These are phyloP conservation scores for Betula pendula DNA, from an alignment of 306 rosid species.

Conservation along the genomic window DNA sequence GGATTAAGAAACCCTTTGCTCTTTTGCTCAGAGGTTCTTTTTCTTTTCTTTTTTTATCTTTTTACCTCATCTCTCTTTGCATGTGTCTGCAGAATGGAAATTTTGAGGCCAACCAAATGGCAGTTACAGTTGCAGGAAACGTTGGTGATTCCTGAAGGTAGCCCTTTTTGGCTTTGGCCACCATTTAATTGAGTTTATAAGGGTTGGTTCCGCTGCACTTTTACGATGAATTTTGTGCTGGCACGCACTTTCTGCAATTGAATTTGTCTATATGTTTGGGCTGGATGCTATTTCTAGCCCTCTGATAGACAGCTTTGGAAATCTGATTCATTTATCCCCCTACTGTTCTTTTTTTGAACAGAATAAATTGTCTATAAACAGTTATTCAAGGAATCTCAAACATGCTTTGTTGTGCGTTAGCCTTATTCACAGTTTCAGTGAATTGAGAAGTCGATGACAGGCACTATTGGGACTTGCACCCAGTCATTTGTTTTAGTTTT, in stretches of 20 bases:
- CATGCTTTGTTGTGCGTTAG: not conserved
- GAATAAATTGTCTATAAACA: not conserved
- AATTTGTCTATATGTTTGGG: not conserved
- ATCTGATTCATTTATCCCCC: not conserved
- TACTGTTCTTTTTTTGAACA: not conserved
- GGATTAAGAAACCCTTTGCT: not conserved
- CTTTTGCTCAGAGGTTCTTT: not conserved
- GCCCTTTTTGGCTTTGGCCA: conserved; percentile 4
- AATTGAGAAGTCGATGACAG: not conserved
- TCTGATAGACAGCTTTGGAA: not conserved
- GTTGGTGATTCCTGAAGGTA: conserved; percentile 25
- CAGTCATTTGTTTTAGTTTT: too few relatives aligned
- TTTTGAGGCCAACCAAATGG: conserved; percentile 41
- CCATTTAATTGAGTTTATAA: not conserved
- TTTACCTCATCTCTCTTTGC: not conserved
- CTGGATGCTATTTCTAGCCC: not conserved
- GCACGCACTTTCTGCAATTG: not conserved
- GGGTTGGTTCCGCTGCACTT: not conserved
- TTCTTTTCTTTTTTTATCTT: conserved; percentile 8
- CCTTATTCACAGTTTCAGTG: not conserved
- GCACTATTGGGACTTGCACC: too few relatives aligned
- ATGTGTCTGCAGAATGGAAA: conserved; percentile 39
- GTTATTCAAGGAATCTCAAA: not conserved
- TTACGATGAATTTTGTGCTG: not conserved
- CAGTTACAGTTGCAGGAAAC: conserved; percentile 26